Evolutionary conservation across 2,329 filamentous ascomycete genomes (phyloP).

Genomic region (Diaporthe aspalathi): DNA sequence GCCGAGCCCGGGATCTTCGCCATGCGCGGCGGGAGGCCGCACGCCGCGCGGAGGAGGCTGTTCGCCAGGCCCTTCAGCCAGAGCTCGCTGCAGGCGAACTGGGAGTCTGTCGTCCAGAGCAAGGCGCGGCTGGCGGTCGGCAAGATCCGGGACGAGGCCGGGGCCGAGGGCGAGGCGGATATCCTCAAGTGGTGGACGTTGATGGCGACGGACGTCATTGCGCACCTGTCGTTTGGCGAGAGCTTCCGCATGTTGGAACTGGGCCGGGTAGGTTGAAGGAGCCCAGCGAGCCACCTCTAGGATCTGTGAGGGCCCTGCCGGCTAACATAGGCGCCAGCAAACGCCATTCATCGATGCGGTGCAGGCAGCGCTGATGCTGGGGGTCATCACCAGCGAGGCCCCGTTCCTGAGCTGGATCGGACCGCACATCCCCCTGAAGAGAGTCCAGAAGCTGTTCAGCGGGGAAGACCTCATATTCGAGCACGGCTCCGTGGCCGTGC

Average conservation of each 20-base stretch:
- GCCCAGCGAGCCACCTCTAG: not conserved
- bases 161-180: conserved; percentile 47
- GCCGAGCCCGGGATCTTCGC: conserved; percentile 23
- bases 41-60: conserved; percentile 32
- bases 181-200: conserved; percentile 58
- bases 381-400: conserved; percentile 27
- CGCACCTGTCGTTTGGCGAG: conserved; percentile 56
- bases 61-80: conserved; percentile 37
- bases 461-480: conserved; percentile 34
- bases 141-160: conserved; percentile 32
- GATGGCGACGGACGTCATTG: conserved; percentile 58
- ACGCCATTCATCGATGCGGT: conserved; percentile 29
- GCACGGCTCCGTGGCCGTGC: conserved; percentile 23
- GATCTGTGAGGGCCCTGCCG: conserved; percentile 45
- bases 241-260: conserved; percentile 44
- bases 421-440: conserved; percentile 19
- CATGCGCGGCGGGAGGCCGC: conserved; percentile 28
- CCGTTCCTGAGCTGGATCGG: conserved; percentile 22
- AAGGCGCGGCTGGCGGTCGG: conserved; percentile 30
- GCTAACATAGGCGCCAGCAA: conserved; percentile 47
- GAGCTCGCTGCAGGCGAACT: conserved; percentile 29
- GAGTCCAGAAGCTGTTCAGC: conserved; percentile 9
- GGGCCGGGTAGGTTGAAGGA: conserved; percentile 18
- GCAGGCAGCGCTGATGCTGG: conserved; percentile 16
- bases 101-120: conserved; percentile 18